Base-by-base conservation (phyloP, 345 rosid genomes). In the Cardiospermum halicacabum region DNA sequence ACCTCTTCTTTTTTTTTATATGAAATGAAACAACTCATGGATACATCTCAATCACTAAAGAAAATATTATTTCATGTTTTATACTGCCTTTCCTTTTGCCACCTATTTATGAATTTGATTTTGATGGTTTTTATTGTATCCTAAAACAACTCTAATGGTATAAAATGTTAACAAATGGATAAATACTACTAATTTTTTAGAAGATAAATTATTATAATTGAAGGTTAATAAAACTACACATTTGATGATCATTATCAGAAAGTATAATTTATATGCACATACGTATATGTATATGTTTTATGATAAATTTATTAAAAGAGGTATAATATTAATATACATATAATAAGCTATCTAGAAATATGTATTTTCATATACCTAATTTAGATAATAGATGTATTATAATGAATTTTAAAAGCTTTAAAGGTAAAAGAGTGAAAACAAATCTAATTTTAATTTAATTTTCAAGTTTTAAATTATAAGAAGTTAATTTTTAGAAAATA, bases 1-100 rank as follows among this genome's bases (percentile, higher is more conserved):
- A 58, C 75, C 78, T 81, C 76, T 70, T 65, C 71, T 72, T 78
- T 78, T 68, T 19, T 9, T 4, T 11, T 19, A 2, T 37, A 1
- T 9, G 6, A 43, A 34, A 19, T 2, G 28, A 47, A 65, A 53
- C 22, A 42, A 70, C 60, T 54, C 68, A 55, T 24, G 31, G 49
- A 74, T 69, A 56, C 64, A 56, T 74, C 79, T 9, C 58, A 62
- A 50, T 67, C 77, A 72, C 43, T 40, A 65, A 56, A 62, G 71
- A n/a, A 62, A 51, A 45, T 48, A 42, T 65, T 54, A 47, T 65
- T 55, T 48, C 21, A 34, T 62, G 43, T 62, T 62, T 22, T 7
- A 26, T 36, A n/a, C n/a, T 22, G 15, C 62, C 24, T 64, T 62
- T 26, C 58, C 43, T 28, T 53, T 32, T 32, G 36, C 7, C 4